Base-by-base conservation (phyloP, 1,284 basidiomycete species). In the Cutaneotrichosporon sp. region DNA sequence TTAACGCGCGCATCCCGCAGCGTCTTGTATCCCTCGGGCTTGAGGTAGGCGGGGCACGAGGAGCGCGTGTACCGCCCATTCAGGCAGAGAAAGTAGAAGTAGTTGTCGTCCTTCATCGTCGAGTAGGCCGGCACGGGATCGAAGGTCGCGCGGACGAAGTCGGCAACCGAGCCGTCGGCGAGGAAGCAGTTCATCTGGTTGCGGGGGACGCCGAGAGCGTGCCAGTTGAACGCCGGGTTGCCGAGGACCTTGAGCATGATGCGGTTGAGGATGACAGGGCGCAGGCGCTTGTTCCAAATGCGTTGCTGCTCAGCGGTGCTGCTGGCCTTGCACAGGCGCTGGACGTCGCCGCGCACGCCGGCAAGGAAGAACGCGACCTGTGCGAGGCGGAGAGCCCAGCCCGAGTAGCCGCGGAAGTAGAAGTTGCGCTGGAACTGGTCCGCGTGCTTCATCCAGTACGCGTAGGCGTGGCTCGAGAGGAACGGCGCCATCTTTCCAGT, bases 41-140 rank as follows among this genome's bases (percentile, higher is more conserved):
- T 89, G 59, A 92, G 83, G 79, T 89, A 92, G 8, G 84, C 79
- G 2, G 90, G 90, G 75, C 89, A 90, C 5, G 85, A 87, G n/a
- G 85, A 77, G 47, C 81, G 81, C 1, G 86, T 87, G 75, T 90
- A 90, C 60, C 82, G 83, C 8, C 88, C 87, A 56, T 86, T 81
- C 36, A 90, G 80, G 60, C 87, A 84, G 80, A 89, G 78, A 38
- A 86, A 83, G 77, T 89, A 90, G 73, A 88, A 87, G 70, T 89
- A 89, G 31, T 86, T 87, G 42, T 83, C 86, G 22, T 84, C 83
- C 63, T 84, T 85, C 81, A 85, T 63, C 66, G 79, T 79, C 71
- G 84, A 66, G 72, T 83, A 74, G 18, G 81, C 81, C 0, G 85
- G 82, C 13, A 89, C 79, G 0, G 88, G 87, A 65, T 89, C 86